phyloP scores from a whole-genome alignment of 139 green algal species.

The Closterium sp. region DNA sequence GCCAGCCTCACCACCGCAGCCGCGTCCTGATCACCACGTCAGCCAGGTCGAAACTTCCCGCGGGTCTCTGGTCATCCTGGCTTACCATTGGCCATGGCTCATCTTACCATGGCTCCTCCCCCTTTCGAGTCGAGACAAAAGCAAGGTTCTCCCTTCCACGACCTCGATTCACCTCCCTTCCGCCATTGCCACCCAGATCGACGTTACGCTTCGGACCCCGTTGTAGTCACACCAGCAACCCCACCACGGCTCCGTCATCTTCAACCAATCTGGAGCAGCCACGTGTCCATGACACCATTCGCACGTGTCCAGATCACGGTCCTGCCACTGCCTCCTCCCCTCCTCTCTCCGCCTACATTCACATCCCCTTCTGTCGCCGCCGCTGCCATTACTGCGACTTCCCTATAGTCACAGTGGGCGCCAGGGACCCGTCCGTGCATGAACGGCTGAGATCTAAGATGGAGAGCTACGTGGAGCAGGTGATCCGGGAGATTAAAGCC shows the following conservation, averaged over 20 bases:
- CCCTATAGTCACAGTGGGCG: slow-evolving; percentile 74
- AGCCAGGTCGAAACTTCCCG: not conserved
- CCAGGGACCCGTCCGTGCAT: no score
- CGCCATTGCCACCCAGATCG: not conserved
- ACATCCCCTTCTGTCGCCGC: slow-evolving; percentile 94
- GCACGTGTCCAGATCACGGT: not conserved
- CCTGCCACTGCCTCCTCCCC: not conserved
- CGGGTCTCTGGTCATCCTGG: not conserved
- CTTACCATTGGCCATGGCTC: not conserved
- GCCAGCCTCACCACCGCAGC: not conserved
- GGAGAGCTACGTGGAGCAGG: slow-evolving; percentile 63
- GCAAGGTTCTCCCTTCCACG: not conserved
- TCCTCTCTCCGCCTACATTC: slow-evolving; percentile 71
- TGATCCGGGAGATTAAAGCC: slow-evolving; percentile 70
- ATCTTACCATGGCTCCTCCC: not conserved
- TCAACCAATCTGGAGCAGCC: not conserved
- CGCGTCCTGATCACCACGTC: not conserved
- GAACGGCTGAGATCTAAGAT: slow-evolving; percentile 15
- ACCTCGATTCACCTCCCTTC: not conserved
- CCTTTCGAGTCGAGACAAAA: no score
- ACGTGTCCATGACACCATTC: no score
- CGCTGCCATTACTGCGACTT: slow-evolving; percentile 98
- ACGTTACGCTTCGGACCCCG: not conserved
- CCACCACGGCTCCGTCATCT: not conserved
- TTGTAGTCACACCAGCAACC: not conserved